Evolutionary conservation across 225 moss, liverwort and hornwort genomes (phyloP), one percentile per base, ranked within the genome.

Genomic region (Asterella californica): DNA sequence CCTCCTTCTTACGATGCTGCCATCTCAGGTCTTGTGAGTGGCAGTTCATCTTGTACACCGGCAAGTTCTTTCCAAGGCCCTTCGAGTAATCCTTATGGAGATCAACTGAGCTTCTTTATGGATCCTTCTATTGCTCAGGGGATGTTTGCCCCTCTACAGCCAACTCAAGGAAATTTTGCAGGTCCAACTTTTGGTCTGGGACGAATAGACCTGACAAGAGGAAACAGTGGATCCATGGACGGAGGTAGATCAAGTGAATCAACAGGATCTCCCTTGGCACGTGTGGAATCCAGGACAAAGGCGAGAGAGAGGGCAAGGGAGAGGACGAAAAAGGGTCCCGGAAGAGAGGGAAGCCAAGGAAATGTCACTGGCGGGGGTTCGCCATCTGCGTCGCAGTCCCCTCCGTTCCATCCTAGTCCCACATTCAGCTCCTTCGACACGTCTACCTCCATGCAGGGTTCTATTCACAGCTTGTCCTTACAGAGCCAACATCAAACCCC

Each of bases 231-330:
- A 82, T 79, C 74, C 17, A 36, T 17, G 4, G 84, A 84, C 0
- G 90, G 82, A 79, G 78, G 85, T 32, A 70, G 78, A 49, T 82
- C 68, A 2, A 69, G 71, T 33, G 88, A 88, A 59, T 85, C 80
- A 62, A 6, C 79, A 32, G 94, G 87, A 59, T 80, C 83, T 15
- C 79, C 85, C 49, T 79, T 85, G 30, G 92, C 84, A 29, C 92
- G 95, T 42, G 77, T 86, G 9, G 95, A 94, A 79, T 92, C 92
- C 5, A 85, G 95, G 54, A 87, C 78, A 24, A 96, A 96, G 82
- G 95, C 95, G 33, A 86, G 95, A 63, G 95, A 94, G 82, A 80
- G 95, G 70, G 95, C 95, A 29, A 85, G 95, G 83, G 95, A 96
- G 79, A 85, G 95, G 80, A 93, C 90, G 76, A 93, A 95, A 73